phyloP scores from a whole-genome alignment of 176 grass and related monocot species.

The Avena insularis region DNA sequence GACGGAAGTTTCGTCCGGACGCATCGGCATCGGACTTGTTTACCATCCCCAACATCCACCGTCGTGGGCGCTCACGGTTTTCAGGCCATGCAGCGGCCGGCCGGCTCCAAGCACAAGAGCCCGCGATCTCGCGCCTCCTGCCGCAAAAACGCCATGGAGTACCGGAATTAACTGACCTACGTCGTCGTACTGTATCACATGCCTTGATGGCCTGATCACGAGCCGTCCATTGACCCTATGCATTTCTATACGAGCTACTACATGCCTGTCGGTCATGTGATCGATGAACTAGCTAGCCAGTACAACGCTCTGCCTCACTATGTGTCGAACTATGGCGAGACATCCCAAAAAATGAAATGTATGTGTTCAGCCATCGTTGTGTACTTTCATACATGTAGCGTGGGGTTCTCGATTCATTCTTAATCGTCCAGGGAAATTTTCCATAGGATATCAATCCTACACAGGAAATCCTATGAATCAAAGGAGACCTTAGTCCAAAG shows the following conservation, averaged over 20 bases:
- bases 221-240: constrained; percentile 24
- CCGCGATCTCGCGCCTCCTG: constrained; percentile 57
- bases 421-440: no score
- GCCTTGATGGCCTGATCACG: constrained; percentile 2
- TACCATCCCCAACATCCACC: constrained; percentile 47
- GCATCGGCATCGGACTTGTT: constrained; percentile 40
- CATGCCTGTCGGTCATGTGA: constrained; percentile 36
- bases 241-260: constrained; percentile 13
- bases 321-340: no score
- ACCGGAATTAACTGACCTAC: constrained; percentile 43
- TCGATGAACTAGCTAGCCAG: not conserved
- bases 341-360: no score
- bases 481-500: no score
- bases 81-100: constrained; percentile 8
- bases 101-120: constrained; percentile 59
- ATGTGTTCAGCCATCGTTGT: no score
- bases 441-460: no score
- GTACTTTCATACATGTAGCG: no score
- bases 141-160: constrained; percentile 35
- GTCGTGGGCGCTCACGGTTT: constrained; percentile 51
- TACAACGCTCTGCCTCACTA: not conserved
- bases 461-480: no score
- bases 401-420: no score
- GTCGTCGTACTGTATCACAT: constrained; percentile 27
- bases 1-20: constrained; percentile 38